A percentile compares a stretch with the other conserved stretches of the same genome.
These are phyloP conservation scores for Talaromyces thailandensis DNA, from an alignment of 495 filamentous ascomycete species.

Conservation along the genomic window DNA sequence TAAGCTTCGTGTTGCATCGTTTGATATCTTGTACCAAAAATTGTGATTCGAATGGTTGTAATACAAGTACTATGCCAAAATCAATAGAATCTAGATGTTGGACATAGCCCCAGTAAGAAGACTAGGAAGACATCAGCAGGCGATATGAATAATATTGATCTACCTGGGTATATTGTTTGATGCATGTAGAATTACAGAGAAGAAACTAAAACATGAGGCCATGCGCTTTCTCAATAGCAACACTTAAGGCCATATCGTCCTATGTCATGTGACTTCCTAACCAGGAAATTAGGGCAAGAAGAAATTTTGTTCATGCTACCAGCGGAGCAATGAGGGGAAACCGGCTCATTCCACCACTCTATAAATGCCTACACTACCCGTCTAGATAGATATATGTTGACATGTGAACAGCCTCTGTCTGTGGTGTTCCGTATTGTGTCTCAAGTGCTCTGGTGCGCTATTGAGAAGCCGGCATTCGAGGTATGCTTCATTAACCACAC, in stretches of 20 bases:
- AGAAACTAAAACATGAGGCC: too few species aligned
- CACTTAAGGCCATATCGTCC: neutral
- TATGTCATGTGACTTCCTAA: neutral
- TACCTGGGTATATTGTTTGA: neutral
- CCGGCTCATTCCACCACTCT: neutral
- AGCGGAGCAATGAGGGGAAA: neutral
- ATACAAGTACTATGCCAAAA: too few species aligned
- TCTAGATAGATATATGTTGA: neutral
- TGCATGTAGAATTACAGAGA: too few species aligned
- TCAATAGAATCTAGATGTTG: neutral
- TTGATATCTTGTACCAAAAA: too few species aligned
- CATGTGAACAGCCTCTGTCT: neutral
- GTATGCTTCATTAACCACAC: slow-evolving; percentile 11
- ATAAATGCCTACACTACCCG: neutral
- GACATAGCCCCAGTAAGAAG: neutral
- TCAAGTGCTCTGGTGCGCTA: neutral
- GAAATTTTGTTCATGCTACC: neutral
- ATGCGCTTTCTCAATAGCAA: too few species aligned
- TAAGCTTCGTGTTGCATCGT: too few species aligned
- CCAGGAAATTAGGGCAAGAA: neutral
- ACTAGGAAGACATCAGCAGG: neutral
- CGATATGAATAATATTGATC: neutral
- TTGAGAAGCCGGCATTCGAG: neutral
- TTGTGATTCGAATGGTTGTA: too few species aligned
- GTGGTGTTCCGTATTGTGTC: neutral